Evolutionary conservation across 495 filamentous ascomycete genomes (phyloP), one percentile per base, ranked within the genome.

Genomic region (Parachaetomium inaequale): DNA sequence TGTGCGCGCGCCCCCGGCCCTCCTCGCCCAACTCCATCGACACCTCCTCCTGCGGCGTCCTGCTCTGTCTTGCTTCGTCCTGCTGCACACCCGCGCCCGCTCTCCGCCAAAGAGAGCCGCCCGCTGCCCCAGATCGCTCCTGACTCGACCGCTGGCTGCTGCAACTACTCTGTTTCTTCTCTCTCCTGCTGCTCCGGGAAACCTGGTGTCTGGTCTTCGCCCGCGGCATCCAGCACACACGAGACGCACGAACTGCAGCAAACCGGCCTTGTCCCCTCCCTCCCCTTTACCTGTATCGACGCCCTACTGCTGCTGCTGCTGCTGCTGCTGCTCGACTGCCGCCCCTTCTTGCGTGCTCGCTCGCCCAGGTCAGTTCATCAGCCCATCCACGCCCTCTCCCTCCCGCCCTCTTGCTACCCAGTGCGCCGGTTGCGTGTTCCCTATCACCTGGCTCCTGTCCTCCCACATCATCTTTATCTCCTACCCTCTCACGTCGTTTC

Each of bases 21-120:
- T 32, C 49, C 25, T 51, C 36, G 12, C 34, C 32, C 53, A 28
- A 36, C 57, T 49, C 34, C 32, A 28, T 38, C 58, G 46, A 60
- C 54, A 47, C 36, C 56, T 55, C 61, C 31, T 53, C 51, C 64
- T 42, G 55, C 53, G 42, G 38, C 50, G 38, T 38, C 50, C 51
- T 63, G 67, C 59, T 64, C 19, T 55, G 32, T 54, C 61, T 45
- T 63, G 59, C 55, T 59, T 62, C 62, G 40, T 59, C 58, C 46
- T 63, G 61, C 60, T 65, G 56, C 66, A 61, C 53, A 59, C 55
- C 47, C 54, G 38, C 54, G 40, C 15, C 52, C 56, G 23, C 58
- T 58, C 60, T 67, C 70, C 60, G 63, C 70, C 68, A 71, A 72
- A 70, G 57, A 72, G 68, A 70, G 63, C 65, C 55, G 55, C 59